Evolutionary conservation across 176 grass and related monocot genomes (phyloP), one percentile per base, ranked within the genome.

Genomic region (Zea luxurians): DNA sequence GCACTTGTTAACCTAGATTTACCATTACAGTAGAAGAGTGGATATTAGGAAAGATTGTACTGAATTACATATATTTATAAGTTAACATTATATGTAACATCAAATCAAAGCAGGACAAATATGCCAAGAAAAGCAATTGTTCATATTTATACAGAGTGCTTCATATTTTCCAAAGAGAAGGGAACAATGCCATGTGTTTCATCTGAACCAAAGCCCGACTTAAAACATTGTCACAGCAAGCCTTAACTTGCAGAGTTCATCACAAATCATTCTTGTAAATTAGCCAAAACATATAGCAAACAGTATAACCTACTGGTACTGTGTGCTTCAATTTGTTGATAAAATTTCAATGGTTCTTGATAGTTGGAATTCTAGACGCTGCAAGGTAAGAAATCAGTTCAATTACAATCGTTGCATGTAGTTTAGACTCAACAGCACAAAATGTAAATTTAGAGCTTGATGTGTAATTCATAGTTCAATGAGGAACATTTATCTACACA

Each of bases 1-100:
- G 68, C 53, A 70, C 38, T 73, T 66, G 62, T 88, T 91, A 74
- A 97, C 84, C 95, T 97, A 74, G 35, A 87, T 82, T 80, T 46
- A 45, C 59, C 37, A 91, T 82, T 46, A 77, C 70, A 64, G 35
- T 50, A 81, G 69, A 81, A 90, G 43, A 78, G 59, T 84, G 79
- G 84, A 76, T 79, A 71, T 2, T 63, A 83, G 48, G 65, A 78
- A 82, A 2, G 41, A 79, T 65, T 55, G 45, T 83, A 68, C 37
- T 47, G 41, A 55, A 10, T 36, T 63, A 76, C 20, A 36, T 67
- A 66, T 65, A 78, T 83, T 15, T 47, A 53, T 17, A 53, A 58
- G 12, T 8, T 16, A 37, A 62, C 43, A 77, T 40, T 61, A 61
- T 71, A 78, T 55, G 54, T 71, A 90, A 72, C 71, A 67, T 67